Evolutionary conservation across 441 rosid species (phyloP).

Genomic region (Hura crepitans): DNA sequence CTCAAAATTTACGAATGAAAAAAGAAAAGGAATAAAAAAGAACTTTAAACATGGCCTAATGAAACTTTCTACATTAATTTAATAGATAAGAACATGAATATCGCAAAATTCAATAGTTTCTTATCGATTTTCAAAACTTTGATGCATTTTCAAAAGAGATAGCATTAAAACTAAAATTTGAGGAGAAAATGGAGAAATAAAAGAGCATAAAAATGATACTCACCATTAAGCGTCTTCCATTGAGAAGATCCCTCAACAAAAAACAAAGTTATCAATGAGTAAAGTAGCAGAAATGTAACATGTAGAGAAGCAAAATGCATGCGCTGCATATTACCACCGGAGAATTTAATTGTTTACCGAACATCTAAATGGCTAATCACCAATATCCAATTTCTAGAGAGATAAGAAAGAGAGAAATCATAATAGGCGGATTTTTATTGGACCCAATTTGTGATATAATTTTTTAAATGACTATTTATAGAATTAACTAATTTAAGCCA

Average conservation of each 20-base stretch:
- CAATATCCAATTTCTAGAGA: slow-evolving; percentile 22
- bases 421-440: not conserved
- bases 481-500: slow-evolving; percentile 3
- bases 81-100: not conserved
- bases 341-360: slow-evolving; percentile 21
- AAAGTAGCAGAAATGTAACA: slow-evolving; percentile 4
- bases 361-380: slow-evolving; percentile 1
- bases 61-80: not conserved
- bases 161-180: no score
- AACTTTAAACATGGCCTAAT: no score
- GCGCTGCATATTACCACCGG: slow-evolving; percentile 43
- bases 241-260: slow-evolving; percentile 54
- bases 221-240: slow-evolving; percentile 65
- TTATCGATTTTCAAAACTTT: slow-evolving; percentile 3
- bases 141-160: not conserved
- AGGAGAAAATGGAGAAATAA: no score
- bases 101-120: not conserved
- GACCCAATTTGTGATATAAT: not conserved
- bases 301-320: slow-evolving; percentile 10
- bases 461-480: not conserved
- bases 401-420: not conserved
- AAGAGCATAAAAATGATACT: no score
- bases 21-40: no score
- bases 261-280: slow-evolving; percentile 29
- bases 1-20: no score